Evolutionary conservation across 495 filamentous ascomycete genomes (phyloP), one percentile per base, ranked within the genome.

Genomic region (Penicillium angulare): DNA sequence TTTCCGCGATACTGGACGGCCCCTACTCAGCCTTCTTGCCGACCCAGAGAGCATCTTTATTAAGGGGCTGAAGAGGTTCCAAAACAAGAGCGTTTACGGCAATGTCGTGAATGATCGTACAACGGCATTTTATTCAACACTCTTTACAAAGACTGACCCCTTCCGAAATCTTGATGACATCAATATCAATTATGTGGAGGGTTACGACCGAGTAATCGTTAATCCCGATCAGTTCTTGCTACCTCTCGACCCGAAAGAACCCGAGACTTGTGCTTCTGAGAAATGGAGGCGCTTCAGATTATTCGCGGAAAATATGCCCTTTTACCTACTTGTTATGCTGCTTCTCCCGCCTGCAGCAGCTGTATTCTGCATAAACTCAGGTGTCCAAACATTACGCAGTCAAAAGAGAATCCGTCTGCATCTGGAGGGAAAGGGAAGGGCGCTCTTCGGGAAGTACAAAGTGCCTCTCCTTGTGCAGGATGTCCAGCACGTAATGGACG

Each of bases 21-120:
- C 92, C 1, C 69, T 97, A 23, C 79, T 97, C 34, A 79, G 84
- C 22, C 74, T 96, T 33, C 76, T 97, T 15, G 87, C 92, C 9
- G 92, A 96, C 50, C 86, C 85, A 4, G 79, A 85, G 17, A 90
- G 86, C 52, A 86, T 97, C 57, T 97, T 97, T 68, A 87, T 95
- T 48, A 76, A 80, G 29, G 93, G 85, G 3, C 77, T 97, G 27
- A 75, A 79, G 43, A 74, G 70, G 53, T 97, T 97, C 68, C 78
- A 82, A 53, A 76, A 86, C 24, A 83, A 84, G 24, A 82, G 76
- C 16, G 70, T 92, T 1, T 97, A 97, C 63, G 80, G 87, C 8
- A 97, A 97, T 58, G 77, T 92, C 39, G 69, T 87, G 50, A 96
- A 96, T 61, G 92, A 97, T 67, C 77, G 86, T 29, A 84, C 80